phyloP scores from a whole-genome alignment of 768 basidiomycete species.

The Suillus occidentalis region DNA sequence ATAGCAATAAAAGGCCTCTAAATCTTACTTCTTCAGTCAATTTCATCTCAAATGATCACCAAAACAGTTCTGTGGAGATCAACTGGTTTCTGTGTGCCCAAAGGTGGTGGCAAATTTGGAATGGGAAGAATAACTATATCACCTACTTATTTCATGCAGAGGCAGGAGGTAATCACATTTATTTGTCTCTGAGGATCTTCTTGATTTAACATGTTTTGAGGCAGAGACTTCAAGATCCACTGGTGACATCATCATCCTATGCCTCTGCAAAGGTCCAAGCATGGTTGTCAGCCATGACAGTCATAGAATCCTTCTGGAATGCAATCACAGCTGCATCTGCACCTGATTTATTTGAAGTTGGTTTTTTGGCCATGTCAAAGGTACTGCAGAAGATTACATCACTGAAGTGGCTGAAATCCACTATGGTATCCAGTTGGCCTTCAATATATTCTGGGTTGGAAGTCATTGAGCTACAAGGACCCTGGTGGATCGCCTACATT shows the following conservation, averaged over 20 bases:
- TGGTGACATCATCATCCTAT: neutral
- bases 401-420: neutral
- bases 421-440: neutral
- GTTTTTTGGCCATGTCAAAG: neutral
- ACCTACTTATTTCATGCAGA: neutral
- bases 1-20: neutral
- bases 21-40: neutral
- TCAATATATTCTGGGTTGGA: neutral
- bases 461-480: neutral
- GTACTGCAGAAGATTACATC: neutral
- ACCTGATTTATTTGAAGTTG: neutral
- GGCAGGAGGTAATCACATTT: neutral
- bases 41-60: rapidly evolving
- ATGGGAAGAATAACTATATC: neutral
- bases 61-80: neutral
- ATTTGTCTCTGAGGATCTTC: neutral
- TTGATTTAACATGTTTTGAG: neutral
- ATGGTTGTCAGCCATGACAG: neutral
- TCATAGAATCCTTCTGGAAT: neutral
- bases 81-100: neutral
- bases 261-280: neutral
- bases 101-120: neutral
- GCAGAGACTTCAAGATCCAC: neutral
- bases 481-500: neutral
- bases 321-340: neutral